A percentile compares a stretch with the other conserved stretches of the same genome.
These are phyloP conservation scores for Sporothrix euskadiensis DNA, from an alignment of 2,329 filamentous ascomycete species.

Conservation along the genomic window DNA sequence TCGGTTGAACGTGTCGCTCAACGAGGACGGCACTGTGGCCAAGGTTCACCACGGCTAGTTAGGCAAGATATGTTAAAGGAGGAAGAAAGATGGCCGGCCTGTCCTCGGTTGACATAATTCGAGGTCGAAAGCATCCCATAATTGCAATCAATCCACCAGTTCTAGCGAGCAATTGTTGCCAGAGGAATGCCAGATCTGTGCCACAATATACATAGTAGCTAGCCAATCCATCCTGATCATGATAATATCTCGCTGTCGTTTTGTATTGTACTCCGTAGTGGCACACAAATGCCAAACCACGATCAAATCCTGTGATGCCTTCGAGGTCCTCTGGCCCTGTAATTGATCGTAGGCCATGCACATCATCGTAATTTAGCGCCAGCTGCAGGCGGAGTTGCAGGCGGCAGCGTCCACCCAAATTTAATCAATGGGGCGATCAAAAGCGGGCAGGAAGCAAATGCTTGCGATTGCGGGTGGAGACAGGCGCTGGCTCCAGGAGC, in stretches of 20 bases:
- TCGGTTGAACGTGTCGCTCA: constrained; percentile 60
- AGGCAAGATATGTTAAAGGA: constrained; percentile 28
- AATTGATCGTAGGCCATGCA: not conserved
- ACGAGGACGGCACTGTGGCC: constrained; percentile 61
- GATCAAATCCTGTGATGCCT: not conserved
- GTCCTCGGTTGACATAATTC: not conserved
- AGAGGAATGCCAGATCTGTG: not conserved
- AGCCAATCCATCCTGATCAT: not conserved
- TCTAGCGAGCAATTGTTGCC: not conserved
- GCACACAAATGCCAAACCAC: not conserved
- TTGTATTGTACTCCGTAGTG: not conserved
- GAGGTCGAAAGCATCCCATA: not conserved
- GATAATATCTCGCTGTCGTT: not conserved
- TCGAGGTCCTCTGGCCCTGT: not conserved
- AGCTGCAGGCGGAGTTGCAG: not conserved
- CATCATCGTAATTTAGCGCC: constrained; percentile 6
- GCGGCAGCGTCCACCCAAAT: not conserved
- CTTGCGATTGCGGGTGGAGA: not conserved
- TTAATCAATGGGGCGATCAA: constrained; percentile 10
- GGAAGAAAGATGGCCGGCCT: not conserved
- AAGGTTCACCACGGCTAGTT: constrained; percentile 60
- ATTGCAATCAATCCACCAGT: not conserved
- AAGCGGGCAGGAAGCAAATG: not conserved
- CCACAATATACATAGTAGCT: not conserved
- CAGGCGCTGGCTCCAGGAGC: not conserved